Conservation (phyloP, 1,284 basidiomycete genomes). For the Bondarzewia mesenterica region DNA sequence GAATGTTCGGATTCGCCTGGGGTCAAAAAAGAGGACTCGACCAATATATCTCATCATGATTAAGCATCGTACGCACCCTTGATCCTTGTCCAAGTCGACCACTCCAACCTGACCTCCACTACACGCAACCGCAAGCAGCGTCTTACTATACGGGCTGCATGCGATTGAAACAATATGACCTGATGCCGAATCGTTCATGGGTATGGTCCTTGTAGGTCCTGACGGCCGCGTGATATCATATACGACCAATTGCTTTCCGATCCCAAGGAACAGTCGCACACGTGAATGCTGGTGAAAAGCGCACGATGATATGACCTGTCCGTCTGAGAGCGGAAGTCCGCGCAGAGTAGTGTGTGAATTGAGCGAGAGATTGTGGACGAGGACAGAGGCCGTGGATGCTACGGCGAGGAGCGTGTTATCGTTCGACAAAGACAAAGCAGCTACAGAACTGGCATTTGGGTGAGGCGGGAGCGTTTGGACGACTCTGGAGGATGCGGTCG, state of each 20-base stretch:
- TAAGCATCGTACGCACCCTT: conserved; percentile 38
- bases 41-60: not conserved
- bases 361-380: conserved; percentile 50
- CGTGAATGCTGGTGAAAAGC: conserved; percentile 53
- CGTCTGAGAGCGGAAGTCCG: conserved; percentile 32
- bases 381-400: conserved; percentile 40
- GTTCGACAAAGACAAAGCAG: conserved; percentile 46
- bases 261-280: conserved; percentile 46
- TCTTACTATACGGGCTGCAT: conserved; percentile 68
- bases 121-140: conserved; percentile 49
- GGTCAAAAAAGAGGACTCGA: not conserved
- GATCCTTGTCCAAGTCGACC: conserved; percentile 68
- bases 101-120: conserved; percentile 45
- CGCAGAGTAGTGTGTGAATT: conserved; percentile 44
- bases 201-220: conserved; percentile 42
- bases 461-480: conserved; percentile 55
- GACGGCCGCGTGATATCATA: conserved; percentile 57
- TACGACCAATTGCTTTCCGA: conserved; percentile 44
- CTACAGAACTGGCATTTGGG: conserved; percentile 34
- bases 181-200: conserved; percentile 34
- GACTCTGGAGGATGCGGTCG: conserved; percentile 39
- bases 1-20: conserved; percentile 8
- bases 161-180: conserved; percentile 44
- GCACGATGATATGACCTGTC: conserved; percentile 33
- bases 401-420: conserved; percentile 51